phyloP scores from a whole-genome alignment of 768 basidiomycete species.

The Amanita molliuscula region DNA sequence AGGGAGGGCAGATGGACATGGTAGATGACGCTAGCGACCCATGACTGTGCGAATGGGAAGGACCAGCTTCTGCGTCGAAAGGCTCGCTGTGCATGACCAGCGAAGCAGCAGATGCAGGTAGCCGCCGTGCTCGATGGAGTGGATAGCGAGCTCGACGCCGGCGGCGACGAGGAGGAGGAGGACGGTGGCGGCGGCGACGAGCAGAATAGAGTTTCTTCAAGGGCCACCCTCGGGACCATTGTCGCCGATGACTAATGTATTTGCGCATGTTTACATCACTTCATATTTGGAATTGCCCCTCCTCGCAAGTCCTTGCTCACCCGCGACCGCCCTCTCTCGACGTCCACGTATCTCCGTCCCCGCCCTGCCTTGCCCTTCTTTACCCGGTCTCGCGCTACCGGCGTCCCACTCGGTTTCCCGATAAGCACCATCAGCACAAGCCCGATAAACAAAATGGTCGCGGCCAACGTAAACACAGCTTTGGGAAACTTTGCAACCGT shows the following conservation, averaged over 20 bases:
- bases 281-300: conserved; percentile 20
- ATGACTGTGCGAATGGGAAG: conserved; percentile 29
- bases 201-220: conserved; percentile 5
- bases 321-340: conserved; percentile 35
- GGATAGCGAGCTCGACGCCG: conserved; percentile 14
- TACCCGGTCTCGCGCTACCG: conserved; percentile 7
- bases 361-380: conserved; percentile 13
- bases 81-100: conserved; percentile 28
- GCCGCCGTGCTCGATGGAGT: conserved; percentile 10
- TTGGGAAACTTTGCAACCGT: conserved; percentile 64
- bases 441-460: conserved; percentile 33
- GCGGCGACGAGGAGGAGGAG: conserved; percentile 10
- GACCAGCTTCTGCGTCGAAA: conserved; percentile 54
- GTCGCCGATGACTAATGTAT: conserved; percentile 3
- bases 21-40: conserved; percentile 17
- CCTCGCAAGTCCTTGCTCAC: conserved; percentile 38
- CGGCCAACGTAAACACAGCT: conserved; percentile 55
- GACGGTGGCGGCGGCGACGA: background rate
- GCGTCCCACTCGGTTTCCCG: conserved; percentile 21
- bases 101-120: background rate
- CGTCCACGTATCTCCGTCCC: conserved; percentile 13
- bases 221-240: background rate
- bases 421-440: conserved; percentile 27
- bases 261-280: conserved; percentile 1
- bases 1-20: conserved; percentile 17